Evolutionary conservation across 257 asterid species (phyloP).

Genomic region (Scutellaria minor): DNA sequence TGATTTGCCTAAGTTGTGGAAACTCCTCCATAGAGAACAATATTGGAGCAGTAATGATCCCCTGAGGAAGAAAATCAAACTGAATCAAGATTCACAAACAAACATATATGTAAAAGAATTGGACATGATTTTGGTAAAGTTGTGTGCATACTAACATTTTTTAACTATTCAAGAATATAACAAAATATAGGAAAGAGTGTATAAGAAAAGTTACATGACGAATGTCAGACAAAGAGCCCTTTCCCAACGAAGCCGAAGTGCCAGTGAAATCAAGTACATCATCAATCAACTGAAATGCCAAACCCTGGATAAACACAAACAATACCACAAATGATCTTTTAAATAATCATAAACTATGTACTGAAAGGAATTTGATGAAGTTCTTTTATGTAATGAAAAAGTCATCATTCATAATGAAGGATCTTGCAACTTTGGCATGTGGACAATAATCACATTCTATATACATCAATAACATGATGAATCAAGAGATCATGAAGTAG

Average conservation of each 20-base stretch:
- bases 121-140: background rate
- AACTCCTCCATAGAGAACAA: constrained; percentile 74
- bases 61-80: constrained; percentile 38
- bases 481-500: too few relatives aligned
- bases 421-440: too few relatives aligned
- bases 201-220: constrained; percentile 51
- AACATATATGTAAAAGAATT: background rate
- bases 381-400: too few relatives aligned
- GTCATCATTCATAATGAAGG: too few relatives aligned
- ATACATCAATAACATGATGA: too few relatives aligned
- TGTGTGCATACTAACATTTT: too few relatives aligned
- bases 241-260: constrained; percentile 69
- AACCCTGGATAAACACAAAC: constrained; percentile 51
- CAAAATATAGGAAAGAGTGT: too few relatives aligned
- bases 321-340: background rate
- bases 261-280: constrained; percentile 79
- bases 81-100: background rate
- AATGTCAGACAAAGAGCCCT: constrained; percentile 74
- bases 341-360: too few relatives aligned
- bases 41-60: constrained; percentile 75
- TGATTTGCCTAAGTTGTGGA: constrained; percentile 59
- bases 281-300: constrained; percentile 75
- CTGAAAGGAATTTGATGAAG: too few relatives aligned
- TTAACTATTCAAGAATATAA: too few relatives aligned
- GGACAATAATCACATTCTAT: too few relatives aligned